A percentile compares a stretch with the other conserved stretches of the same genome.
Evolutionary conservation across 306 rosid genomes (phyloP).

Genomic region (Cercis canadensis): DNA sequence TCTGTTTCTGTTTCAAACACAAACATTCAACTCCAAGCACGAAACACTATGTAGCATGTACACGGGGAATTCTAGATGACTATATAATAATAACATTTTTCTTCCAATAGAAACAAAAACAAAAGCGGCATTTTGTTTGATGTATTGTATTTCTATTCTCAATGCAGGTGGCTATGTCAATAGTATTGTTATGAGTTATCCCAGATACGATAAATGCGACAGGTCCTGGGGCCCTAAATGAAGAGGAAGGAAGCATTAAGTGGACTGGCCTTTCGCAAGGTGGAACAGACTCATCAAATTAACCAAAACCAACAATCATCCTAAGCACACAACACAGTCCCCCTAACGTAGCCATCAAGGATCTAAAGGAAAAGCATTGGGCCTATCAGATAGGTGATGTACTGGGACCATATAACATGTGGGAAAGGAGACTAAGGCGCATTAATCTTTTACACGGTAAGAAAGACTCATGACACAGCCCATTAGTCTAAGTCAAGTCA

Average conservation of each 20-base stretch:
- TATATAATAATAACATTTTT: background rate
- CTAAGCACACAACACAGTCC: background rate
- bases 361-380: slow-evolving; percentile 25
- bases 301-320: slow-evolving; percentile 4
- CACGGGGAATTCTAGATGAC: background rate
- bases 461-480: background rate
- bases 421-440: slow-evolving; percentile 22
- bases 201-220: background rate
- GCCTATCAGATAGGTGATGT: background rate
- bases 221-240: slow-evolving; percentile 12
- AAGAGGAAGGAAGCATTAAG: background rate
- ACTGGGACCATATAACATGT: background rate
- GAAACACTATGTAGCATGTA: background rate
- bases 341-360: slow-evolving; percentile 14
- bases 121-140: slow-evolving; percentile 2
- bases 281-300: background rate
- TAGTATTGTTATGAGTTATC: slow-evolving; percentile 2
- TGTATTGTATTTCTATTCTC: background rate
- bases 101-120: background rate
- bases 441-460: slow-evolving; percentile 1
- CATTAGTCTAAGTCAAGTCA: slow-evolving; percentile 5
- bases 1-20: slow-evolving; percentile 68
- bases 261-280: slow-evolving; percentile 1
- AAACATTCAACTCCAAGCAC: slow-evolving; percentile 38
- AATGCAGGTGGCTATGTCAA: slow-evolving; percentile 6